These are phyloP conservation scores for Penstemon eatonii DNA, from an alignment of 257 asterid species.

Conservation along the genomic window DNA sequence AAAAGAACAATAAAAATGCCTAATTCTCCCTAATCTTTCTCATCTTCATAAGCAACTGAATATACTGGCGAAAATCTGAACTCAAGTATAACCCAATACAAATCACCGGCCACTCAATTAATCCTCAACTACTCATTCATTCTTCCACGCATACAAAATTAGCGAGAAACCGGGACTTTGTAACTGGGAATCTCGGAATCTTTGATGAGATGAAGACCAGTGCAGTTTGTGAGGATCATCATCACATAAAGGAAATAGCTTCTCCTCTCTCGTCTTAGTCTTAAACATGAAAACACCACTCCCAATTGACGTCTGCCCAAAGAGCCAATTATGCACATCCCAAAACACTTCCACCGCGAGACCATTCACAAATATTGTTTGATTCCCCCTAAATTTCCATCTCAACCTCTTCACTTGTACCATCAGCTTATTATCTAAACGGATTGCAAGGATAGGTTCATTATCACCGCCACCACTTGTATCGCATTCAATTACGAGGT, in stretches of 20 bases:
- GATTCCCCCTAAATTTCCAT: conserved; percentile 48
- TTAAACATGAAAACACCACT: conserved; percentile 44
- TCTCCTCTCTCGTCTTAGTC: conserved; percentile 35
- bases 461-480: not conserved
- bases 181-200: conserved; percentile 30
- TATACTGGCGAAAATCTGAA: conserved; percentile 24
- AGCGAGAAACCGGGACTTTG: conserved; percentile 37
- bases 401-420: conserved; percentile 40
- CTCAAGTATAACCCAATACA: conserved; percentile 30
- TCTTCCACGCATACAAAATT: conserved; percentile 46
- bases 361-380: conserved; percentile 39
- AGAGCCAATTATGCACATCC: conserved; percentile 48
- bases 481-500: conserved; percentile 42
- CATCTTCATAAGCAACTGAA: conserved; percentile 19
- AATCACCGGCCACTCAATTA: conserved; percentile 17
- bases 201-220: conserved; percentile 36
- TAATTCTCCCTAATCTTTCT: conserved; percentile 14
- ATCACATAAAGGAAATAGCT: conserved; percentile 15
- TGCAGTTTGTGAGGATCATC: conserved; percentile 26
- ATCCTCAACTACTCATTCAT: conserved; percentile 30
- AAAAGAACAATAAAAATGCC: not conserved
- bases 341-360: conserved; percentile 39
- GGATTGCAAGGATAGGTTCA: conserved; percentile 34
- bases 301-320: conserved; percentile 31
- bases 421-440: conserved; percentile 31